phyloP scores from a whole-genome alignment of 1,139 yeast species.

The Diutina neorugosa region DNA sequence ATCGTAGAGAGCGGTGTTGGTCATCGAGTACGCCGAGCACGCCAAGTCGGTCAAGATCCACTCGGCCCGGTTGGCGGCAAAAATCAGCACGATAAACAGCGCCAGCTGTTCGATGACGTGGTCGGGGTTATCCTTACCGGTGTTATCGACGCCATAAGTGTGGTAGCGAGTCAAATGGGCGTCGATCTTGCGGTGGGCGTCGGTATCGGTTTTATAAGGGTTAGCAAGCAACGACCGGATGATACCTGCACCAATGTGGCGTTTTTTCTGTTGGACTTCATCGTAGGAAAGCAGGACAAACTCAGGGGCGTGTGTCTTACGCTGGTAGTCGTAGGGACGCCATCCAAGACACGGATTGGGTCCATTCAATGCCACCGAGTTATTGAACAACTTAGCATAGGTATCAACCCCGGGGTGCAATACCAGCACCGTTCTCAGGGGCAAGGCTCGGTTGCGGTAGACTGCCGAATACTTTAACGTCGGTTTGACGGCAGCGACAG shows the following conservation, averaged over 20 bases:
- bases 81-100: constrained; percentile 24
- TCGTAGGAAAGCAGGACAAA: background rate
- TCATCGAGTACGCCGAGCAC: constrained; percentile 22
- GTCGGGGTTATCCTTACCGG: constrained; percentile 2
- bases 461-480: background rate
- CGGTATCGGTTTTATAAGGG: background rate
- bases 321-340: background rate
- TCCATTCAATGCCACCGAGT: background rate
- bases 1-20: constrained; percentile 29
- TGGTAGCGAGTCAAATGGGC: background rate
- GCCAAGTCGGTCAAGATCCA: constrained; percentile 29
- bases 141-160: background rate
- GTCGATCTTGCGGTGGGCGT: background rate
- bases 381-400: background rate
- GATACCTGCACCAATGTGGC: background rate
- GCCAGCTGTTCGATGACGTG: constrained; percentile 2
- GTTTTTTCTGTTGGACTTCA: background rate
- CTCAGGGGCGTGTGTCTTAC: background rate
- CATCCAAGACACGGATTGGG: constrained; percentile 3
- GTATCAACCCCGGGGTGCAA: background rate
- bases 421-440: background rate
- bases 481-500: background rate
- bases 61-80: constrained; percentile 24
- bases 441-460: constrained; percentile 3
- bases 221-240: constrained; percentile 2